Base-by-base conservation (phyloP, 345 rosid genomes). In the Eucalyptus pauciflora region DNA sequence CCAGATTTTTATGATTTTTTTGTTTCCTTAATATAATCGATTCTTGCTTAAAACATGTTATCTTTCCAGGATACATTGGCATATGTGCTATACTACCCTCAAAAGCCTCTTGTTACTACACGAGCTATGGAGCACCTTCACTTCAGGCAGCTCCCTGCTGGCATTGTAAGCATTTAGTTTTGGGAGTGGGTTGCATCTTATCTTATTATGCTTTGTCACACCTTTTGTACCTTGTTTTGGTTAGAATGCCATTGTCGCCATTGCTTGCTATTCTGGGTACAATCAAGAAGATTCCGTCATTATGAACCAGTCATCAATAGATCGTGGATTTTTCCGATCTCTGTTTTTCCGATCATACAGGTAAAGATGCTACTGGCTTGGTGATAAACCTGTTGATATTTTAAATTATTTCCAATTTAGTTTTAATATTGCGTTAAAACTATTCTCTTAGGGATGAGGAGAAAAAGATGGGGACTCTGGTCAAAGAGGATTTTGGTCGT, bases 91-190 rank as follows among this genome's bases (percentile, higher is more conserved):
- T 98, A 98, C 89, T 98, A 98, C 91, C 99, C 99, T 48, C 99
- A 98, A 92, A 98, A 97, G 90, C 99, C 99, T 50, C 97, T 98
- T 89, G 99, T 98, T 91, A 98, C 99, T 80, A 98, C 99, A 83
- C 93, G 98, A 89, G 99, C 99, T 88, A 98, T 98, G 99, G 99
- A 98, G 92, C 99, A 98, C 89, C 99, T 98, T 88, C 99, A 98
- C 92, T 98, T 98, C 90, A 93, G 99, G 97, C 99, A 98, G 92
- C 99, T 98, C 92, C 99, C 99, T 43, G 99, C 99, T 62, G 99
- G 99, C 93, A 98, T 97, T 94, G 99, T 98, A 91, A 94, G 94
- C 90, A 87, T 89, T 54, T 81, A 48, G 69, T 41, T 43, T 20
- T 43, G 88, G 56, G 88, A 60, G 48, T 64, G 41, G 56, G 8